Conservation (phyloP, 225 moss, liverwort and hornwort species). For the Antitrichia curtipendula region DNA sequence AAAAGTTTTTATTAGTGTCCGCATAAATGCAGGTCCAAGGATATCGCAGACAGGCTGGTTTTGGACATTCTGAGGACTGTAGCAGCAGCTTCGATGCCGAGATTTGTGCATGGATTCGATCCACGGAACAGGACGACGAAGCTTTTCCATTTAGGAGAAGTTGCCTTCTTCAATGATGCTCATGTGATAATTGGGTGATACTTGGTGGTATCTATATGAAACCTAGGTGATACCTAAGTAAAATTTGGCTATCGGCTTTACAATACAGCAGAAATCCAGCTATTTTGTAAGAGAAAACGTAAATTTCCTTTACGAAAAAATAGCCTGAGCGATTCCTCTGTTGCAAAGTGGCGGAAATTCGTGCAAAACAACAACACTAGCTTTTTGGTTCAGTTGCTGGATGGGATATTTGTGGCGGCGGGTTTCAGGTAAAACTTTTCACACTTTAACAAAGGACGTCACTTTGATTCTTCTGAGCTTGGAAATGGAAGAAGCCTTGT, state of each 20-base stretch:
- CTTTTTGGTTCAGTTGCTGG: not conserved
- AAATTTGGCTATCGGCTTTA: not conserved
- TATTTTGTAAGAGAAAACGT: not conserved
- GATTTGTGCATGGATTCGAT: not conserved
- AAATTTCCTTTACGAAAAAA: not conserved
- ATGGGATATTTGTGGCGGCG: not conserved
- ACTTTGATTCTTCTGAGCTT: not conserved
- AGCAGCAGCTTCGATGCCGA: not conserved
- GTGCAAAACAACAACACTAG: not conserved
- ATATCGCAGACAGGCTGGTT: not conserved
- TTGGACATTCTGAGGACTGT: not conserved
- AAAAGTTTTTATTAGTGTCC: not conserved
- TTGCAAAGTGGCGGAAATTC: not conserved
- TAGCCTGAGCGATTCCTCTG: not conserved
- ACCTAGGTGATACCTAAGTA: not conserved
- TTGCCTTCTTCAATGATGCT: not conserved
- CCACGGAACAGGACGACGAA: not conserved
- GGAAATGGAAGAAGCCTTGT: not conserved
- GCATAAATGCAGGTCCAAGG: not conserved
- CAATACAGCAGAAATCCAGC: not conserved
- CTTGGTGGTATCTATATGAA: not conserved
- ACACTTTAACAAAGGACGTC: not conserved
- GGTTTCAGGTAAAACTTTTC: not conserved
- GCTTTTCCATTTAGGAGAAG: not conserved
- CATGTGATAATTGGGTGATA: too few species aligned